A percentile compares a stretch with the other conserved stretches of the same genome.
Evolutionary conservation across 257 asterid genomes (phyloP).

Genomic region (Fraxinus anomala): DNA sequence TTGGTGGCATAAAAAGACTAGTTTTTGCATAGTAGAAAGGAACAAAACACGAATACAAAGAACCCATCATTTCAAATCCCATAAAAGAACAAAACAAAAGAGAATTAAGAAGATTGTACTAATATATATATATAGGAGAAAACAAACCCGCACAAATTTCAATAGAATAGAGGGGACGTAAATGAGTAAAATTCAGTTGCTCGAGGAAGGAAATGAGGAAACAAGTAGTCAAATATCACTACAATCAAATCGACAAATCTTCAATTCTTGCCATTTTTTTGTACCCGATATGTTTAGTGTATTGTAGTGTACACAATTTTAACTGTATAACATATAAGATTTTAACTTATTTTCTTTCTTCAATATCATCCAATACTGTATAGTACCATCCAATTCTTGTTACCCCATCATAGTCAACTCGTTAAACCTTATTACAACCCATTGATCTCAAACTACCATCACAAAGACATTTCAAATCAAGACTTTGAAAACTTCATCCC

Average conservation of each 20-base stretch:
- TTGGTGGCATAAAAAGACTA: constrained; percentile 63
- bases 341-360: background rate
- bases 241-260: constrained; percentile 22
- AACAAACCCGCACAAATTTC: constrained; percentile 70
- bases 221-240: constrained; percentile 35
- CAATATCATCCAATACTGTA: background rate
- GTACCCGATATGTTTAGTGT: background rate
- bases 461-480: too few relatives aligned
- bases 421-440: too few relatives aligned
- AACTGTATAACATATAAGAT: background rate
- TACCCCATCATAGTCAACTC: too few relatives aligned
- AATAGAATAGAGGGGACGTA: constrained; percentile 45
- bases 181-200: constrained; percentile 41
- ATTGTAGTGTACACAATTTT: background rate
- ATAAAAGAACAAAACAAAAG: constrained; percentile 39
- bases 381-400: too few relatives aligned
- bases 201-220: constrained; percentile 48
- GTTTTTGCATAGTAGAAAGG: constrained; percentile 48
- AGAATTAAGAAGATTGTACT: constrained; percentile 30
- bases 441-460: too few relatives aligned
- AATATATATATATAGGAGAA: constrained; percentile 46
- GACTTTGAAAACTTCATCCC: too few relatives aligned
- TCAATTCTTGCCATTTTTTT: background rate
- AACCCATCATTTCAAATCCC: constrained; percentile 67
- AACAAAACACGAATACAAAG: constrained; percentile 52